These are phyloP conservation scores for Fragilaria radians DNA, from an alignment of 108 stramenopile genomes.

Conservation along the genomic window DNA sequence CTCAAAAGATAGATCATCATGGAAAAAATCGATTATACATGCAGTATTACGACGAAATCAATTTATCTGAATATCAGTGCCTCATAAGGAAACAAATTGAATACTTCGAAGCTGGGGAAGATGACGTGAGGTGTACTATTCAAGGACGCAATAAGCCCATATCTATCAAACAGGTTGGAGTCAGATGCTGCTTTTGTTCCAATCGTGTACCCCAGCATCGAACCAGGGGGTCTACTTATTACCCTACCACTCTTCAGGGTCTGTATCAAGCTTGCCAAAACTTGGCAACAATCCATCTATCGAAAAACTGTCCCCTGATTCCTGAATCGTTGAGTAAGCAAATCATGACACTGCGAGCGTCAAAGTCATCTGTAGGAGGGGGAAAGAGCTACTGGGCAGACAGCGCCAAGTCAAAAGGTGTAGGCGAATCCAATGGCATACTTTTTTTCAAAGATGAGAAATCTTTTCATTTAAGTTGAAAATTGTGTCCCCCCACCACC, in stretches of 20 bases:
- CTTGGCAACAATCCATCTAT: constrained; percentile 32
- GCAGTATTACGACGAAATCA: constrained; percentile 19
- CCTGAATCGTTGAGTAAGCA: constrained; percentile 3
- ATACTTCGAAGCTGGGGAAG: constrained; percentile 27
- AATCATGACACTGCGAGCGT: constrained; percentile 4
- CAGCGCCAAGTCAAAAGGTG: constrained; percentile 11
- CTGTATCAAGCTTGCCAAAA: constrained; percentile 44
- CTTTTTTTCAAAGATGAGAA: background rate
- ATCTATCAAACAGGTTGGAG: constrained; percentile 39
- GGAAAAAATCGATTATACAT: no score
- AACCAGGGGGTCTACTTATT: constrained; percentile 29
- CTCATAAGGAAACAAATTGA: constrained; percentile 43
- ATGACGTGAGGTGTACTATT: constrained; percentile 28
- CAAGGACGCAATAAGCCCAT: constrained; percentile 42
- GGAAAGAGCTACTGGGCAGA: constrained; percentile 43
- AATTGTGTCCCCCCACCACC: no score
- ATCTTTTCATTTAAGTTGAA: no score
- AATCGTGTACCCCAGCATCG: constrained; percentile 16
- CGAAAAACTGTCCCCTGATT: constrained; percentile 21
- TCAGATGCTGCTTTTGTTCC: constrained; percentile 38
- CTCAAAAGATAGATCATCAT: no score
- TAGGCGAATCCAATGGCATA: constrained; percentile 16
- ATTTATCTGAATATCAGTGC: constrained; percentile 41
- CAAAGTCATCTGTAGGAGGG: constrained; percentile 13
- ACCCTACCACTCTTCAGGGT: constrained; percentile 30